Evolutionary conservation across 306 rosid genomes (phyloP).

Genomic region (Malus fusca): DNA sequence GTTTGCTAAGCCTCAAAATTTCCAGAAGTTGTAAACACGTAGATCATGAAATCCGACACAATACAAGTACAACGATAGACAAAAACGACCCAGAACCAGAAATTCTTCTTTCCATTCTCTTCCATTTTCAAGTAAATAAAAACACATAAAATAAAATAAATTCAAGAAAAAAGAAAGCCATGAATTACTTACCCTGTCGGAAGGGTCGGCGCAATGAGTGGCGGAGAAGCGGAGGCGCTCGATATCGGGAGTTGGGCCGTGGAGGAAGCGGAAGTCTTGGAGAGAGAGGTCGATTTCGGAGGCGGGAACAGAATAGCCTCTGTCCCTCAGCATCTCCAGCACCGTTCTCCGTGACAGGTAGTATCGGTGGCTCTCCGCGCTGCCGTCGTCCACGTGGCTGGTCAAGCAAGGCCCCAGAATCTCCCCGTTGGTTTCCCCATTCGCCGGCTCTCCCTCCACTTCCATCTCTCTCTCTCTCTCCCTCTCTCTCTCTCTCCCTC

Average conservation of each 20-base stretch:
- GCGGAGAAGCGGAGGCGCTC: slow-evolving; percentile 73
- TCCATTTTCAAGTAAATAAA: neutral
- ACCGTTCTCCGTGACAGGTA: slow-evolving; percentile 61
- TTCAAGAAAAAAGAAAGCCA: neutral
- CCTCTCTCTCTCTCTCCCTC: neutral
- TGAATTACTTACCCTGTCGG: slow-evolving; percentile 38
- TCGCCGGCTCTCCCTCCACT: slow-evolving; percentile 12
- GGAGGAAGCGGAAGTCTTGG: slow-evolving; percentile 46
- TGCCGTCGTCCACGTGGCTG: slow-evolving; percentile 44
- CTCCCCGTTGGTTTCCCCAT: slow-evolving; percentile 3
- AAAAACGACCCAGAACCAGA: neutral
- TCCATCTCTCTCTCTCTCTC: slow-evolving; percentile 11
- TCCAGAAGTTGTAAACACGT: neutral
- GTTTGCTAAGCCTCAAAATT: neutral
- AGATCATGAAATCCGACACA: neutral
- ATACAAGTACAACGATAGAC: neutral
- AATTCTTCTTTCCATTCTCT: neutral
- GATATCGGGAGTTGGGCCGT: slow-evolving; percentile 43
- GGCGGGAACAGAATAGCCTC: slow-evolving; percentile 59
- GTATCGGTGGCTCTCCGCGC: slow-evolving; percentile 64
- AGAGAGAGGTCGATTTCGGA: slow-evolving; percentile 54
- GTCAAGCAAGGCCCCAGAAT: slow-evolving; percentile 36
- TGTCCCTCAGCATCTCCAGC: slow-evolving; percentile 78
- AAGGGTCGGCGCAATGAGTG: slow-evolving; percentile 49
- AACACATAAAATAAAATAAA: neutral